These are phyloP conservation scores for Saccharomyces hybrid DNA, from an alignment of 1,139 yeast genomes.

Conservation along the genomic window DNA sequence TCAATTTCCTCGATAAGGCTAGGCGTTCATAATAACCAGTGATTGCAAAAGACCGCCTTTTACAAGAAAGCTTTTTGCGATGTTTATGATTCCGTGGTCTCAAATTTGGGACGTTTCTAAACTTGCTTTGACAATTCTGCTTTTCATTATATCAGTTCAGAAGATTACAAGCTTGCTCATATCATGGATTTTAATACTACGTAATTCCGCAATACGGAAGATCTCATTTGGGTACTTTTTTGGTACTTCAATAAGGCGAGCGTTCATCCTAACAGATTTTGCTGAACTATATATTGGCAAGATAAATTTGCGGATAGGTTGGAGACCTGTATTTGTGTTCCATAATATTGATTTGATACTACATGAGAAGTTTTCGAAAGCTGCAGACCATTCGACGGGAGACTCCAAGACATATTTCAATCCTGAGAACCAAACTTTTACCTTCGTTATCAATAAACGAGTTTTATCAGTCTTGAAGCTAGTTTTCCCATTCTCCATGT, in stretches of 20 bases:
- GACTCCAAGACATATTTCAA: neutral
- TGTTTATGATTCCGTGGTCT: neutral
- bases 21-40: neutral
- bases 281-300: constrained; percentile 13
- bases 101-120: neutral
- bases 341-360: constrained; percentile 14
- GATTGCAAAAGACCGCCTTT: neutral
- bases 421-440: constrained; percentile 2
- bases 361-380: neutral
- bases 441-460: constrained; percentile 5
- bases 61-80: neutral
- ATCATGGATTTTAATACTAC: neutral
- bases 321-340: constrained; percentile 17
- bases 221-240: constrained; percentile 14
- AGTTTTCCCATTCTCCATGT: constrained; percentile 14
- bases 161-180: neutral
- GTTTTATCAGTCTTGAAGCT: constrained; percentile 8
- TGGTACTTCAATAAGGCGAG: constrained; percentile 16
- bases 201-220: constrained; percentile 3
- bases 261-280: constrained; percentile 7
- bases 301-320: constrained; percentile 14
- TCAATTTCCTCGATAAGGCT: neutral
- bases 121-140: neutral
- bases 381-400: neutral
- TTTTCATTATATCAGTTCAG: neutral